Base-by-base conservation (phyloP, 129 eudicot species). In the Sambucus nigra region DNA sequence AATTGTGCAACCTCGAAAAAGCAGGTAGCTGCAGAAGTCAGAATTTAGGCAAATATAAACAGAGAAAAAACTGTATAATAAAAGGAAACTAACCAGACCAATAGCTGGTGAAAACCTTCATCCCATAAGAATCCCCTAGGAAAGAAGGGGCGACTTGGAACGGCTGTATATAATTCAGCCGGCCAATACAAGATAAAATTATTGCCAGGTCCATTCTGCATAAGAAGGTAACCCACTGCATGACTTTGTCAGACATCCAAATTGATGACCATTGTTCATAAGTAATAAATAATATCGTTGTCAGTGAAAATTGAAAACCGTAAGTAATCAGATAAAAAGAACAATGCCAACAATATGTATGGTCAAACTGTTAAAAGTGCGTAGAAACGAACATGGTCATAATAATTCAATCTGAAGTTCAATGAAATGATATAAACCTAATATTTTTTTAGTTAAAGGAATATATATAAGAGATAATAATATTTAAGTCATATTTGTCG, bases 111-210 rank as follows among this genome's bases (percentile, higher is more conserved):
- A 73, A 92, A 92, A 63, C 99, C 99, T 76, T 92, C 99, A 62
- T 92, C 99, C 99, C 99, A 92, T 51, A 92, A 55, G 41, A 92
- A 92, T 54, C 99, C 99, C 66, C 99, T 72, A 8, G 99, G 99
- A 63, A 92, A 92, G 70, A 83, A 77, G 25, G 99, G 86, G 25
- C 99, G 99, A 66, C 99, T 82, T 54, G 99, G 99, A 74, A 92
- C 96, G 45, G 99, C 99, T 67, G 99, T 79, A 73, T 86, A 86
- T 58, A 92, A 74, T 69, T 86, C 99, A 58, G 96, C 96, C 32
- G 99, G 94, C 96, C 96, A 92, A 70, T 92, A 92, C 57, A 67
- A 72, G 54, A 82, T 46, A 60, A 73, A 79, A 59, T 80, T 70
- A 52, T 80, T 78, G 51, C 76, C 86, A 75, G 68, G 51, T 51